These are phyloP conservation scores for Dissophora ornata DNA, from an alignment of 192 early-diverging fungal genomes.

Conservation along the genomic window DNA sequence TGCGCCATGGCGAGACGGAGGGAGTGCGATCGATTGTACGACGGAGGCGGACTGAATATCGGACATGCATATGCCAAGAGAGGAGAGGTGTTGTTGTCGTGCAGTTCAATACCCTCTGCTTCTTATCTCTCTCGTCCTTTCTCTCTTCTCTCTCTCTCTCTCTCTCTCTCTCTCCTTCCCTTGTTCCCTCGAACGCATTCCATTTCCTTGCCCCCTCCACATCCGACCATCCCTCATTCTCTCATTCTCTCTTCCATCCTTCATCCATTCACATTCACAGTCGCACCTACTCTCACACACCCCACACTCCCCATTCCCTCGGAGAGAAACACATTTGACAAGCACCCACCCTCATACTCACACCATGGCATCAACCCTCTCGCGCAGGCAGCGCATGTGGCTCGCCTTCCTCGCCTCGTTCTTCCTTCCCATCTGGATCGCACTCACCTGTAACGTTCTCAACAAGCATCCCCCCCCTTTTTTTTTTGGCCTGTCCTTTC, in stretches of 20 bases:
- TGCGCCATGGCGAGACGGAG: too few species aligned
- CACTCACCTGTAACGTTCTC: slow-evolving; percentile 34
- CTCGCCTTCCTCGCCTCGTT: slow-evolving; percentile 49
- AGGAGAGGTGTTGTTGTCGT: slow-evolving; percentile 3
- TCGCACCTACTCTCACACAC: neutral
- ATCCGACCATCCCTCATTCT: too few species aligned
- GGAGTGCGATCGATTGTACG: too few species aligned
- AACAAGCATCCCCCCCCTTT: neutral
- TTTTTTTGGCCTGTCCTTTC: neutral
- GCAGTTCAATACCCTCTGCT: neutral
- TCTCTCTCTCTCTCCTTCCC: neutral
- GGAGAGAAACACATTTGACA: too few species aligned
- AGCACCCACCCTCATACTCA: slow-evolving; percentile 2
- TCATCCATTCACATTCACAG: neutral
- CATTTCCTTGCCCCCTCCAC: neutral
- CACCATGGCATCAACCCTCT: slow-evolving; percentile 41
- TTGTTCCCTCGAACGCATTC: neutral
- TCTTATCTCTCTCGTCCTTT: neutral
- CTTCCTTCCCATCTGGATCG: slow-evolving; percentile 52
- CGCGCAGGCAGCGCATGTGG: slow-evolving; percentile 55
- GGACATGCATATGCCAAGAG: too few species aligned
- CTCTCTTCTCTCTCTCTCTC: neutral
- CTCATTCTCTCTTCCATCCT: neutral
- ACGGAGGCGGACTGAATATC: too few species aligned
- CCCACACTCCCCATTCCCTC: neutral